Evolutionary conservation across 2,329 filamentous ascomycete species (phyloP).

Genomic region (Paradendryphiella salina): DNA sequence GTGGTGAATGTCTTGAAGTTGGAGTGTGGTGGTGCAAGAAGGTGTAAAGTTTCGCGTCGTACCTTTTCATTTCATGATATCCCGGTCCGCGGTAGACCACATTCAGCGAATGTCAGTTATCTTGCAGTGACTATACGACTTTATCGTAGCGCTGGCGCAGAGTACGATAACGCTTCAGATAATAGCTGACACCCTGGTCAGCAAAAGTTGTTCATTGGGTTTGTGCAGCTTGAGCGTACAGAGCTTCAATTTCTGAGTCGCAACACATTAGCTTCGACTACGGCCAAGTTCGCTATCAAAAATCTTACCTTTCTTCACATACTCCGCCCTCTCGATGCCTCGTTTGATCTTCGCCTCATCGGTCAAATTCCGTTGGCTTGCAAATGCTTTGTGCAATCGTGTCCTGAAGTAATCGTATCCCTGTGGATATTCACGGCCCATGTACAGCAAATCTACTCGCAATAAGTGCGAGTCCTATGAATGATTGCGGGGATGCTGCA

Average conservation of each 20-base stretch:
- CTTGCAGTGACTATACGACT: constrained; percentile 17
- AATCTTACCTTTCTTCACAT: constrained; percentile 81
- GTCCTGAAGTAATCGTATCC: constrained; percentile 82
- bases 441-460: constrained; percentile 72
- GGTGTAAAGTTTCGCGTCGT: constrained; percentile 43
- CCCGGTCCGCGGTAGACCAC: constrained; percentile 20
- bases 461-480: background rate
- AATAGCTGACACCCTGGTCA: constrained; percentile 64
- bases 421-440: constrained; percentile 84
- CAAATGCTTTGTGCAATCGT: constrained; percentile 83
- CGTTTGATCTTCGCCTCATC: constrained; percentile 75
- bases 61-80: constrained; percentile 34
- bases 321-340: constrained; percentile 77
- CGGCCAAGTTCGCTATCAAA: background rate
- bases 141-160: constrained; percentile 77
- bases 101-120: constrained; percentile 9
- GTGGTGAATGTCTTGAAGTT: constrained; percentile 79
- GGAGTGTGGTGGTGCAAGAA: constrained; percentile 68
- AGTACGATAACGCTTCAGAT: constrained; percentile 86
- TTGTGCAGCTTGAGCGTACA: constrained; percentile 63
- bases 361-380: constrained; percentile 68
- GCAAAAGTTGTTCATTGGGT: background rate
- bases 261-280: background rate
- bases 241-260: constrained; percentile 76
- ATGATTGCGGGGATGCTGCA: background rate